Conservation (phyloP, 805 yeast genomes). For the Candida xiaguanensis region DNA sequence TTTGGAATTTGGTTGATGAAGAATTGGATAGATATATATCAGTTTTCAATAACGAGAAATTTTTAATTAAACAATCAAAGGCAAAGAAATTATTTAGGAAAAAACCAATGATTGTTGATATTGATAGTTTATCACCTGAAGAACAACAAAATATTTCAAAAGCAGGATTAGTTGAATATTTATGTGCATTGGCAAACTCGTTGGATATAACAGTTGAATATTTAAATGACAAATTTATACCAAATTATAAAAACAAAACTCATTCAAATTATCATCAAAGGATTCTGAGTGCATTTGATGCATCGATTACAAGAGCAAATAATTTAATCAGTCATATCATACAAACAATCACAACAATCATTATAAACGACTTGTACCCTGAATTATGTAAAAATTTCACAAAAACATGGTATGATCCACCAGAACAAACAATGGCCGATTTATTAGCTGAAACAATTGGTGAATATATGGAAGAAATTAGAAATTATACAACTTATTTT, state of each 20-base stretch:
- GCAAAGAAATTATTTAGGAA: slow-evolving; percentile 33
- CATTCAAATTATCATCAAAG: slow-evolving; percentile 37
- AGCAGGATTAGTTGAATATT: slow-evolving; percentile 77
- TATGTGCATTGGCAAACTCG: slow-evolving; percentile 81
- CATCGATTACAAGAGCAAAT: slow-evolving; percentile 56
- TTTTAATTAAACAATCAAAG: slow-evolving; percentile 41
- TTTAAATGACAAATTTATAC: slow-evolving; percentile 62
- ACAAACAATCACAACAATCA: slow-evolving; percentile 60
- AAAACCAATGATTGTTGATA: slow-evolving; percentile 19
- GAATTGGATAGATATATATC: slow-evolving; percentile 40
- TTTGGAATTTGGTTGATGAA: slow-evolving; percentile 52
- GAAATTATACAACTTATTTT: slow-evolving; percentile 42
- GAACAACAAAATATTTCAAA: slow-evolving; percentile 33
- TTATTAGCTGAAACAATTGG: slow-evolving; percentile 68
- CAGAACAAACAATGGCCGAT: slow-evolving; percentile 45
- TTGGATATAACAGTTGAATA: slow-evolving; percentile 73
- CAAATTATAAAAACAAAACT: slow-evolving; percentile 58
- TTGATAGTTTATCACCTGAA: slow-evolving; percentile 39
- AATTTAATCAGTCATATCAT: slow-evolving; percentile 80
- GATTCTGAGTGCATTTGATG: slow-evolving; percentile 34
- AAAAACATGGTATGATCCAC: slow-evolving; percentile 64
- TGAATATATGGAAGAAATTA: slow-evolving; percentile 69
- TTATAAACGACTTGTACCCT: slow-evolving; percentile 66
- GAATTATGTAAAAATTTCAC: slow-evolving; percentile 63
- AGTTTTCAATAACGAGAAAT: slow-evolving; percentile 37